Evolutionary conservation across 495 filamentous ascomycete species (phyloP).

Genomic region (Xylaria scruposa): DNA sequence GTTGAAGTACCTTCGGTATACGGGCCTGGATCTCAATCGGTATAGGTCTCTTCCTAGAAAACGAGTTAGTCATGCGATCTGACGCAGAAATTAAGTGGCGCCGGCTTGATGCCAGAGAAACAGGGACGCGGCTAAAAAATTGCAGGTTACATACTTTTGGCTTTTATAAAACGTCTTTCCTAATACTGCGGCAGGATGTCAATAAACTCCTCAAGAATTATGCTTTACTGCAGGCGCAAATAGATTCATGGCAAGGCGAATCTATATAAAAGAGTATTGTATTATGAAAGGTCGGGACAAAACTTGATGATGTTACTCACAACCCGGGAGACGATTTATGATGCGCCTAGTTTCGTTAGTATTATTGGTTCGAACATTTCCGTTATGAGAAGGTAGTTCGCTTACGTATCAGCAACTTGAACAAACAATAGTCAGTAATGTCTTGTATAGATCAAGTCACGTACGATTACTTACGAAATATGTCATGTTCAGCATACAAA

Average conservation of each 20-base stretch:
- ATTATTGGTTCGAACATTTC: background rate
- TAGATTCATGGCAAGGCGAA: background rate
- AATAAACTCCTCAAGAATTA: background rate
- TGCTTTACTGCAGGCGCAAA: background rate
- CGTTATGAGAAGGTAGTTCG: background rate
- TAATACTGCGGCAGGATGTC: constrained; percentile 21
- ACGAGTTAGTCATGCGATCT: constrained; percentile 68
- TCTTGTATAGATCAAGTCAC: background rate
- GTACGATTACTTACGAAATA: constrained; percentile 20
- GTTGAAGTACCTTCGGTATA: constrained; percentile 56
- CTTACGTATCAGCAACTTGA: constrained; percentile 28
- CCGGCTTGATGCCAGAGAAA: constrained; percentile 55
- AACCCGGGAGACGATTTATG: constrained; percentile 28
- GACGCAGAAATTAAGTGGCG: background rate
- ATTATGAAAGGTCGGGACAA: background rate
- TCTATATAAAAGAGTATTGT: background rate
- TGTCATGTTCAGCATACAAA: constrained; percentile 74
- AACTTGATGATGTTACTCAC: constrained; percentile 19
- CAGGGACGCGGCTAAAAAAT: constrained; percentile 78
- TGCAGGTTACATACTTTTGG: constrained; percentile 69
- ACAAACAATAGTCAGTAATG: background rate
- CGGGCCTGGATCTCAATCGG: constrained; percentile 75
- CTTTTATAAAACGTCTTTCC: constrained; percentile 28
- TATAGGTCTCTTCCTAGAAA: constrained; percentile 80
- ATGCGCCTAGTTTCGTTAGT: constrained; percentile 25